Evolutionary conservation across 1,284 basidiomycete species (phyloP).

Genomic region (Cronartium ribicola): DNA sequence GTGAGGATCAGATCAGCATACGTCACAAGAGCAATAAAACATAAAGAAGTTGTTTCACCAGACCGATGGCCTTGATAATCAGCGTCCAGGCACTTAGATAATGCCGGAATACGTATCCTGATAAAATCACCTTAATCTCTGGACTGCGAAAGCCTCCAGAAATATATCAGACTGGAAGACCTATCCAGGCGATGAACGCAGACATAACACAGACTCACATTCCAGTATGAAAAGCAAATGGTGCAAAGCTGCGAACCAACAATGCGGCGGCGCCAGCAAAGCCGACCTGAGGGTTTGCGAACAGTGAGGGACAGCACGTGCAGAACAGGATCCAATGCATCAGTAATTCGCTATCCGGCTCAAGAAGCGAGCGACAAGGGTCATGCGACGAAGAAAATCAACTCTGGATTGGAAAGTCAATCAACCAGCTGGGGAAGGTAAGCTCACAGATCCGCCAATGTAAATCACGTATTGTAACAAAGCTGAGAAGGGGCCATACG

Average conservation of each 20-base stretch:
- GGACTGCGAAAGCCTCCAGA: slow-evolving; percentile 53
- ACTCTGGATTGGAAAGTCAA: no score
- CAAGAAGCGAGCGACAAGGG: no score
- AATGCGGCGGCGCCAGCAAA: slow-evolving; percentile 65
- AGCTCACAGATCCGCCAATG: slow-evolving; percentile 28
- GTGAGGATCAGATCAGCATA: background rate
- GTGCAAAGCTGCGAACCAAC: slow-evolving; percentile 64
- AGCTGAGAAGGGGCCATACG: background rate
- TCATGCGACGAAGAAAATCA: no score
- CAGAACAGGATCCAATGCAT: slow-evolving; percentile 48
- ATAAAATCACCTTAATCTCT: slow-evolving; percentile 71
- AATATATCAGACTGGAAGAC: background rate
- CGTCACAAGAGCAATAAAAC: background rate
- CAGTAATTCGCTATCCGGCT: no score
- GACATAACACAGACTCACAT: slow-evolving; percentile 55
- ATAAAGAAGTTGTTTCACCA: slow-evolving; percentile 20
- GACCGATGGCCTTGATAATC: slow-evolving; percentile 37
- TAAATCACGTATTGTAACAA: slow-evolving; percentile 39
- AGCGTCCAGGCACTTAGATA: slow-evolving; percentile 70
- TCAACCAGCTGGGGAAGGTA: no score
- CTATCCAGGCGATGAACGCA: background rate
- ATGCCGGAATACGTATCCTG: slow-evolving; percentile 66
- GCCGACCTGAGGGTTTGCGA: slow-evolving; percentile 54
- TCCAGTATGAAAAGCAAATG: slow-evolving; percentile 72
- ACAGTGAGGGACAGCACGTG: slow-evolving; percentile 56